A percentile compares a stretch with the other conserved stretches of the same genome.
These are phyloP conservation scores for Gastrodia elata DNA, from an alignment of 106 monocot species.

Conservation along the genomic window DNA sequence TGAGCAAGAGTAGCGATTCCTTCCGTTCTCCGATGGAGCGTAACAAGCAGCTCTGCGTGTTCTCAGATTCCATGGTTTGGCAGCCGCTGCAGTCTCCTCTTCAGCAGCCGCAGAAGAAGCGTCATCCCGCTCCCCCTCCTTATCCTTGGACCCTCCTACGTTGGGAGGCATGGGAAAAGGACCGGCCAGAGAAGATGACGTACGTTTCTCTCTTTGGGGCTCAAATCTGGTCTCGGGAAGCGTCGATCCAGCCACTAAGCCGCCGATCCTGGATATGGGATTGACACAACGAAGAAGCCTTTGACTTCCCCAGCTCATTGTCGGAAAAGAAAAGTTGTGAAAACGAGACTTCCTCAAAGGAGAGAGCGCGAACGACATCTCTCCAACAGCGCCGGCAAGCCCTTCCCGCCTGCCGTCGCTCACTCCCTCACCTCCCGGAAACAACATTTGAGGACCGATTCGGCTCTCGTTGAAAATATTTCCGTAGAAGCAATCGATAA, in stretches of 20 bases:
- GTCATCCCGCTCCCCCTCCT: not conserved
- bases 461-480: not conserved
- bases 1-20: not conserved
- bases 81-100: conserved; percentile 2
- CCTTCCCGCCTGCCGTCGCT: not conserved
- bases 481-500: not conserved
- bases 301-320: conserved; percentile 33
- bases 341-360: conserved; percentile 8
- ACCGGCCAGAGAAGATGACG: not conserved
- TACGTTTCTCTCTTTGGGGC: too few relatives aligned
- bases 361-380: not conserved
- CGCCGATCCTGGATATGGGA: not conserved
- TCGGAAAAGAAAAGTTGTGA: conserved; percentile 41
- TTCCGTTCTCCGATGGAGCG: conserved; percentile 9
- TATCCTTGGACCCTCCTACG: not conserved
- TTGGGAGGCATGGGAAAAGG: not conserved
- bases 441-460: not conserved
- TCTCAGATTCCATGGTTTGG: conserved; percentile 51
- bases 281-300: conserved; percentile 33
- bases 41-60: conserved; percentile 22
- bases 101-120: conserved; percentile 2
- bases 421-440: not conserved
- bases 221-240: not conserved
- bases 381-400: not conserved
- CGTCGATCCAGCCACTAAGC: not conserved